Conservation (phyloP, 176 grass and related monocot species). For the Musa schizocarpa region DNA sequence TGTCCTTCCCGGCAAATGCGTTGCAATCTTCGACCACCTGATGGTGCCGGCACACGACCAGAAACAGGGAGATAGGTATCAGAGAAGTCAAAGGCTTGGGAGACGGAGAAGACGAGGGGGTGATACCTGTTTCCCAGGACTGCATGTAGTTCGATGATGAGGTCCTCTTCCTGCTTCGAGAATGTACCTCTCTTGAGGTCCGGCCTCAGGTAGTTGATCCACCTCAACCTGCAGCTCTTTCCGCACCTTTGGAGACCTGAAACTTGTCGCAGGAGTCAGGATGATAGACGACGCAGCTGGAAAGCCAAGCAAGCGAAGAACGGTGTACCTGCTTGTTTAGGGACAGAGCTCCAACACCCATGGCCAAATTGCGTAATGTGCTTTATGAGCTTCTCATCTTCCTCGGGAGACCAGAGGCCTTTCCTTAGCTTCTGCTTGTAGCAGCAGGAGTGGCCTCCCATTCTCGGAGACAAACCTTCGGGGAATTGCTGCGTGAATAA, state of each 20-base stretch:
- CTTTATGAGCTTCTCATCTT: conserved; percentile 21
- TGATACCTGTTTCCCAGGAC: conserved; percentile 52
- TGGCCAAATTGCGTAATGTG: conserved; percentile 16
- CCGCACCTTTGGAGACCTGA: conserved; percentile 24
- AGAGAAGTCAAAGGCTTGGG: background rate
- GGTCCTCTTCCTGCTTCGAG: conserved; percentile 21
- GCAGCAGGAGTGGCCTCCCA: conserved; percentile 23
- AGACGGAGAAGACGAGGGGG: background rate
- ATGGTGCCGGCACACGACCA: background rate
- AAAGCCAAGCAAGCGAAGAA: background rate
- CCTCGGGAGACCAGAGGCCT: conserved; percentile 20
- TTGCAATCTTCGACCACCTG: conserved; percentile 62
- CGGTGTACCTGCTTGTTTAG: conserved; percentile 16
- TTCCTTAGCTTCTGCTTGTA: conserved; percentile 27
- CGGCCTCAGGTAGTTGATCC: conserved; percentile 26
- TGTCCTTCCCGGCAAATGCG: conserved; percentile 48
- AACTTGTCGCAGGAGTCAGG: background rate
- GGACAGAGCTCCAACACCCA: conserved; percentile 24
- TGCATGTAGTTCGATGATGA: conserved; percentile 27
- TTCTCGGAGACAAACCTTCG: background rate
- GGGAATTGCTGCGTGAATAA: background rate
- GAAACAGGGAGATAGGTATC: background rate
- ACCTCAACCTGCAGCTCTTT: conserved; percentile 20
- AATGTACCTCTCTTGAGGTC: conserved; percentile 23
- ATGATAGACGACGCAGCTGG: background rate